phyloP scores from a whole-genome alignment of 208 protist genomes.

The Crithidia sp. region DNA sequence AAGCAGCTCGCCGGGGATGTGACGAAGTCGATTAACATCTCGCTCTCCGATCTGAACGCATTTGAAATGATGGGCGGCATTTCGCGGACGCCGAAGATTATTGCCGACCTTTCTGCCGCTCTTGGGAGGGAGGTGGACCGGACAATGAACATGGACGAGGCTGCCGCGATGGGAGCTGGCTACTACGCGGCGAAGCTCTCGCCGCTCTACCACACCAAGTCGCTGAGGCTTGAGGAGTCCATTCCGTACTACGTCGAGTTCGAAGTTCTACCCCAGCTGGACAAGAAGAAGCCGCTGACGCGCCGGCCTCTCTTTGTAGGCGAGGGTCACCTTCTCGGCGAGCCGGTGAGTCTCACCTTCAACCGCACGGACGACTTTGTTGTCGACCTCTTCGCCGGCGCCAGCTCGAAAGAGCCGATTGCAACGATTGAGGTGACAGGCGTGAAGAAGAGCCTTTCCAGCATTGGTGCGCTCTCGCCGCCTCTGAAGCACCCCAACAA shows the following conservation, averaged over 20 bases:
- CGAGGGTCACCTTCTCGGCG: constrained; percentile 38
- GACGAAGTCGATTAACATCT: constrained; percentile 40
- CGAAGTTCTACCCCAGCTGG: constrained; percentile 36
- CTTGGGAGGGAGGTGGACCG: constrained; percentile 72
- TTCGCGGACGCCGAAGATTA: constrained; percentile 84
- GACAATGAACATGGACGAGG: constrained; percentile 93
- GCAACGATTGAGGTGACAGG: constrained; percentile 47
- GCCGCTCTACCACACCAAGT: constrained; percentile 77
- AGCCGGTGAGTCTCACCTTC: constrained; percentile 65
- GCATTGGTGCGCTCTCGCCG: constrained; percentile 44
- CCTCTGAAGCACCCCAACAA: constrained; percentile 70
- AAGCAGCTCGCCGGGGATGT: constrained; percentile 57
- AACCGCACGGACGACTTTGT: constrained; percentile 81
- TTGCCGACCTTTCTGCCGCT: constrained; percentile 63
- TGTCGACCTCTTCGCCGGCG: constrained; percentile 47
- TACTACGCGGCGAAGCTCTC: constrained; percentile 87
- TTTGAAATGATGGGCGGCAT: constrained; percentile 93
- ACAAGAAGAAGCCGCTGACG: constrained; percentile 25
- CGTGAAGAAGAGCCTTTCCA: constrained; percentile 57
- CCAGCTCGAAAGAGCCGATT: constrained; percentile 26
- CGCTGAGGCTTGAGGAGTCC: constrained; percentile 67
- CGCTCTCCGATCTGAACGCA: constrained; percentile 56
- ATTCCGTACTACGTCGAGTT: constrained; percentile 67
- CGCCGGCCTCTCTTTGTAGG: constrained; percentile 20
- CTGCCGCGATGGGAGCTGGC: constrained; percentile 83